These are phyloP conservation scores for Furcasterigmium sp. DNA, from an alignment of 2,329 filamentous ascomycete genomes.

Conservation along the genomic window DNA sequence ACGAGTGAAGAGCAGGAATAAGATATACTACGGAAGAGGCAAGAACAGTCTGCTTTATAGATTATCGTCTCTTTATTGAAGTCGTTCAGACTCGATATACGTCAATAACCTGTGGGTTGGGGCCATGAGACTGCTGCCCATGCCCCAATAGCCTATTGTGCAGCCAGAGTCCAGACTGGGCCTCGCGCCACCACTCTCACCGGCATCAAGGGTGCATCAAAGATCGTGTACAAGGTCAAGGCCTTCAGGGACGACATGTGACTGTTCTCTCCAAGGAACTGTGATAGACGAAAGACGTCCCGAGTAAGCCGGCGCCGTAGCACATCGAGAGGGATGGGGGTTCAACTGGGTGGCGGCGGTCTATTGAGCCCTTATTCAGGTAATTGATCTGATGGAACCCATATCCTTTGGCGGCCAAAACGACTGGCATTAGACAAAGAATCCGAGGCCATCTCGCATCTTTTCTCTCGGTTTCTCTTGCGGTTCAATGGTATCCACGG, in stretches of 20 bases:
- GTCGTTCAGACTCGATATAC: background rate
- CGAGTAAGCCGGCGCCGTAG: background rate
- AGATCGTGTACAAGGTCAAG: background rate
- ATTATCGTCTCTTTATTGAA: slow-evolving; percentile 4
- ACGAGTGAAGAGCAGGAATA: slow-evolving; percentile 2
- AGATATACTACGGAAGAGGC: background rate
- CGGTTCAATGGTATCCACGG: too few species aligned
- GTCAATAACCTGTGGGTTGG: background rate
- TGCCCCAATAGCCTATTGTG: background rate
- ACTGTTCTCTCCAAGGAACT: background rate
- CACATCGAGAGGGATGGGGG: background rate
- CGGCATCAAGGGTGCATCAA: background rate
- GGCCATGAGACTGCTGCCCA: background rate
- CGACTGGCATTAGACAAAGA: too few species aligned
- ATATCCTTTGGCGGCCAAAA: too few species aligned
- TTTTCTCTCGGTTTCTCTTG: too few species aligned
- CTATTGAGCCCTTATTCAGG: background rate
- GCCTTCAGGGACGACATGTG: background rate
- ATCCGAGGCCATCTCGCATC: too few species aligned
- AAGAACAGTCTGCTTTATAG: slow-evolving; percentile 1
- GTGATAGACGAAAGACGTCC: background rate
- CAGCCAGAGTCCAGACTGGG: background rate
- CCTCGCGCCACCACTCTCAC: background rate
- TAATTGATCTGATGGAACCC: background rate
- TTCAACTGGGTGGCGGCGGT: background rate